These are phyloP conservation scores for Ustilago shanxiensis DNA, from an alignment of 1,284 basidiomycete genomes.

Conservation along the genomic window DNA sequence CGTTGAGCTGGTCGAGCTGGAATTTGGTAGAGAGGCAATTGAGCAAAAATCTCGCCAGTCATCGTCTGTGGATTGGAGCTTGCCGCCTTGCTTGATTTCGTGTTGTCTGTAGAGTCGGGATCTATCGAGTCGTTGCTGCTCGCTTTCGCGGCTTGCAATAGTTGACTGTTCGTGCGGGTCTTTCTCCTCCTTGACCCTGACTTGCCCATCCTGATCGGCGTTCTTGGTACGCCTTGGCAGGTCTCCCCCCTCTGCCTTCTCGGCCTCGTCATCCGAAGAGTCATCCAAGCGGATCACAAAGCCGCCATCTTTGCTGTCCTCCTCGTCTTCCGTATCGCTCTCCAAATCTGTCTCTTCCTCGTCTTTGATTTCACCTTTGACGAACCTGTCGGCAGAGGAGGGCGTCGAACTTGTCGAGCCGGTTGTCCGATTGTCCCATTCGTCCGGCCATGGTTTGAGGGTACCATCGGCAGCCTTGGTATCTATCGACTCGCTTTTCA, in stretches of 20 bases:
- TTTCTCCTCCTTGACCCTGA: conserved; percentile 24
- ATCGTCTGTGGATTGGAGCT: conserved; percentile 25
- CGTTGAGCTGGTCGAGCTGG: conserved; percentile 18
- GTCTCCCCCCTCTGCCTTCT: neutral
- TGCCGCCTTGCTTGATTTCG: conserved; percentile 41
- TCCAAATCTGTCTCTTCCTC: conserved; percentile 20
- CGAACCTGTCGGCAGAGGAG: neutral
- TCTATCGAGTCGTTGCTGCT: conserved; percentile 39
- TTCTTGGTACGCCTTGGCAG: neutral
- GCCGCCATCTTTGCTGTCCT: conserved; percentile 20
- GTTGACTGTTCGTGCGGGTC: conserved; percentile 23
- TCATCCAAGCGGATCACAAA: conserved; percentile 34
- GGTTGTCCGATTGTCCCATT: neutral
- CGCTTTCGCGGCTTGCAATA: conserved; percentile 35
- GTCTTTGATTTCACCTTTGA: conserved; percentile 6
- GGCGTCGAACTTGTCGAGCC: neutral
- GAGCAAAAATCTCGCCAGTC: conserved; percentile 50
- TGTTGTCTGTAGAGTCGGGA: conserved; percentile 43
- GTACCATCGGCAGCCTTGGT: neutral
- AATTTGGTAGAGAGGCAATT: conserved; percentile 6
- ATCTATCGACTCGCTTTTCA: conserved; percentile 11
- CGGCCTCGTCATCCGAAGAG: conserved; percentile 21
- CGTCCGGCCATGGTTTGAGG: conserved; percentile 13
- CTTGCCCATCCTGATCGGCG: neutral
- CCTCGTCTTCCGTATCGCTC: conserved; percentile 37